phyloP scores from a whole-genome alignment of 805 yeast species.

The Metschnikowia kunwiensis region DNA sequence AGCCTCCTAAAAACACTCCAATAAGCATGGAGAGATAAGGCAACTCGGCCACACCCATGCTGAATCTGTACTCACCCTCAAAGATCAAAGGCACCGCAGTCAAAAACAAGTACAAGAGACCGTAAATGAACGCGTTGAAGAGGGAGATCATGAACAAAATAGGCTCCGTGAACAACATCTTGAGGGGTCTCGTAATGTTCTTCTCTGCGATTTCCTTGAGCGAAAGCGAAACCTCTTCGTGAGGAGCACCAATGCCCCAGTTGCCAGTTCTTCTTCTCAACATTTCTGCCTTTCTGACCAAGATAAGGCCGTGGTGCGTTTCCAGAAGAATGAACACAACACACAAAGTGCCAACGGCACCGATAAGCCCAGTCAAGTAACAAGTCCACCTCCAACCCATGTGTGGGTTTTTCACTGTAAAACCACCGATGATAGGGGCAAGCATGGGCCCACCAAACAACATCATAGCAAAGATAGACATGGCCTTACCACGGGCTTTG shows the following conservation, averaged over 20 bases:
- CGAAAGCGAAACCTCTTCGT: constrained; percentile 41
- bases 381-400: constrained; percentile 85
- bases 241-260: constrained; percentile 81
- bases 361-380: constrained; percentile 66
- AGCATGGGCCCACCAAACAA: constrained; percentile 32
- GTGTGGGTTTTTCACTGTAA: constrained; percentile 50
- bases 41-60: constrained; percentile 63
- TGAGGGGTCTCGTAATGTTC: constrained; percentile 64
- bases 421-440: constrained; percentile 48
- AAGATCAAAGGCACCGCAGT: constrained; percentile 73
- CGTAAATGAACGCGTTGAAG: constrained; percentile 77
- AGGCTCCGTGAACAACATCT: constrained; percentile 68
- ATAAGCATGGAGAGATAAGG: constrained; percentile 77
- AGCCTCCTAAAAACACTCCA: constrained; percentile 63
- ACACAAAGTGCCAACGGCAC: constrained; percentile 39
- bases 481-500: constrained; percentile 22
- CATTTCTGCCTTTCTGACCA: constrained; percentile 58
- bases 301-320: constrained; percentile 68
- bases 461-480: constrained; percentile 27
- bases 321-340: constrained; percentile 53
- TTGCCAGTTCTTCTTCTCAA: constrained; percentile 69
- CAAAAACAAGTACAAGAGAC: constrained; percentile 68
- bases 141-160: constrained; percentile 64
- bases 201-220: constrained; percentile 54
- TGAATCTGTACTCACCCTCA: constrained; percentile 47